phyloP scores from a whole-genome alignment of 2,329 filamentous ascomycete species.

The Ceratocystis diversiconidia region DNA sequence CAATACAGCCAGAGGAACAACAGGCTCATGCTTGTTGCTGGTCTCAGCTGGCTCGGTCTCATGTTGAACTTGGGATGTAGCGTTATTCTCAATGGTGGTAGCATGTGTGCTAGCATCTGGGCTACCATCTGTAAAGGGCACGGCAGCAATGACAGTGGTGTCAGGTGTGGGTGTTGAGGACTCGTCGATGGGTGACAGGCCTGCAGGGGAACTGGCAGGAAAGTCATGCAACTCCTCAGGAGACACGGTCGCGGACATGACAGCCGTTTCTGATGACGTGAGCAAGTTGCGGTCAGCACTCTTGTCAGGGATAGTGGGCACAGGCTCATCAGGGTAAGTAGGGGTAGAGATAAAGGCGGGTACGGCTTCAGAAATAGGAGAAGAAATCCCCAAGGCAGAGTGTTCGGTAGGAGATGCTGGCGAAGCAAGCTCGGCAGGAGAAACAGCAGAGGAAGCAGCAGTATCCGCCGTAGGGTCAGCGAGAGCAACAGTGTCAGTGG shows the following conservation, averaged over 20 bases:
- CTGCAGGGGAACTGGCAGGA: background rate
- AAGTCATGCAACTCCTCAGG: conserved; percentile 7
- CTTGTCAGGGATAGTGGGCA: background rate
- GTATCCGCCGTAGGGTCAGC: background rate
- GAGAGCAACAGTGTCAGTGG: background rate
- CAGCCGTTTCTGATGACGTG: background rate
- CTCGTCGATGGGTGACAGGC: conserved; percentile 11
- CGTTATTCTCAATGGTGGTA: conserved; percentile 4
- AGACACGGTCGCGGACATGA: conserved; percentile 9
- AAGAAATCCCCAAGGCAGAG: too few relatives aligned
- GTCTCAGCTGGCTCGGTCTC: background rate
- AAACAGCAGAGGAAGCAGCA: background rate
- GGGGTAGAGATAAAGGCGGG: background rate
- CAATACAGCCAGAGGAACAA: background rate
- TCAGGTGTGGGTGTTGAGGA: background rate
- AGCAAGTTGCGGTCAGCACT: background rate
- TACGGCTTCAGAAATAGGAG: background rate
- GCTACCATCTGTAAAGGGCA: background rate
- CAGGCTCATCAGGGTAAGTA: background rate
- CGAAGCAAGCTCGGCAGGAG: background rate
- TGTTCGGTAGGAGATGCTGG: background rate
- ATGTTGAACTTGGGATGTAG: background rate
- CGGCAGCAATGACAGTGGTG: background rate
- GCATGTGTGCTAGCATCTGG: conserved; percentile 5
- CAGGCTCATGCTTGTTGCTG: background rate